Percentiles rank a stretch among this genome's conserved stretches.
phyloP scores from a whole-genome alignment of 129 eudicot species.

The Mikania micrantha region DNA sequence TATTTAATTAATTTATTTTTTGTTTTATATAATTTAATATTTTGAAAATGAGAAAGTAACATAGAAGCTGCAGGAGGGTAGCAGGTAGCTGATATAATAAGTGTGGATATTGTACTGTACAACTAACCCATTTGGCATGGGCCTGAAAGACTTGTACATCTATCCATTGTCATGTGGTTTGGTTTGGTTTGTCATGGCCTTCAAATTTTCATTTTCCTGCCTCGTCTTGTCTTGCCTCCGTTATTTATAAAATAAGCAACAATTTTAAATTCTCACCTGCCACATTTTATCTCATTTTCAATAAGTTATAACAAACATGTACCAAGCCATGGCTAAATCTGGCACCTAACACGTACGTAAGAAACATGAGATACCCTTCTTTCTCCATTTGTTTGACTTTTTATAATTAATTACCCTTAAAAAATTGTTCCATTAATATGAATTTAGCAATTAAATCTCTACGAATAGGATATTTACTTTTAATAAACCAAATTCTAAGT shows the following conservation, averaged over 20 bases:
- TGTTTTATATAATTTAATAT: no score
- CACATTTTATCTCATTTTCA: neutral
- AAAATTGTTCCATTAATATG: no score
- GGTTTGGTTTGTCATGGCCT: neutral
- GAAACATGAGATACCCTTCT: neutral
- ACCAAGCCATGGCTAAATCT: neutral
- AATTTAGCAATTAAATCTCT: no score
- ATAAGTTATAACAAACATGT: neutral
- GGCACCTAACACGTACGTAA: neutral
- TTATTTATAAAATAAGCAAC: neutral
- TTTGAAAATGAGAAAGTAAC: neutral
- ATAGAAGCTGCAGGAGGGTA: neutral
- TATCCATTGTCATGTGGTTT: conserved; percentile 20
- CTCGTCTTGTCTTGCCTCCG: conserved; percentile 19
- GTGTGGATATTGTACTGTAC: neutral
- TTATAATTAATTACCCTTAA: no score
- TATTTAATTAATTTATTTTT: no score
- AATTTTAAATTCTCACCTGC: conserved; percentile 7
- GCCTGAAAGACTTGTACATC: conserved; percentile 23
- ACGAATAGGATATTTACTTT: no score
- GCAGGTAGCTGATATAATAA: conserved; percentile 17
- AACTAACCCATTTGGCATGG: conserved; percentile 17
- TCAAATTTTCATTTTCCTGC: conserved; percentile 3
- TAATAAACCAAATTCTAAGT: no score
- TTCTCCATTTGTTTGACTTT: no score